Base-by-base conservation (phyloP, 805 yeast genomes). In the Myxozyma melibiosi region DNA sequence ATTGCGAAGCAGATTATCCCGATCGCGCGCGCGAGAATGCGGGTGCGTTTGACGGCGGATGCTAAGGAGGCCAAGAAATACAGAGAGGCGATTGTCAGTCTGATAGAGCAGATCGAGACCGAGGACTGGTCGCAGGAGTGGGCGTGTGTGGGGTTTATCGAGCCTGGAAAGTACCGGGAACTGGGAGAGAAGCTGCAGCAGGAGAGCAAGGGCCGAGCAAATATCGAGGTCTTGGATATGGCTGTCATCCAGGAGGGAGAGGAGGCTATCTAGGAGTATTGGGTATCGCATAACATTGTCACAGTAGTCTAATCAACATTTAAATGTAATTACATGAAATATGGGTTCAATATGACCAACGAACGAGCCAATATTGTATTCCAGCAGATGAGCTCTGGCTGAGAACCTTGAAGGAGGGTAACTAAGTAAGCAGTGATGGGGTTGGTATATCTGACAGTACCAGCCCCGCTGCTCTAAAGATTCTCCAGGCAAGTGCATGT, bases 21-120 rank as follows among this genome's bases (percentile, higher is more conserved):
- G 8, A 91, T 94, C 55, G 96, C 90, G 0, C 79, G 99, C 64
- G 98, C 98, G 0, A 85, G 86, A 66, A 94, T 94, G 99, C 84
- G 89, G 72, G 80, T 94, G 38, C 83, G 84, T 63, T 74, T 90
- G n/a, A 71, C 79, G 0, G 67, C 65, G 16, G 76, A 78, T 24
- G 75, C 79, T 7, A 80, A 85, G 61, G 83, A 80, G 3, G 80
- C 81, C 14, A 77, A 78, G 47, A 72, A 72, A 45, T 68, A 77
- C 44, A 68, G 71, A 7, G 82, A 78, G 22, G 73, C 73, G 41
- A 59, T 83, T 14, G 75, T 73, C 43, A 72, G 72, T 1, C 62
- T 80, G 39, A 68, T 81, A 28, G 80, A 74, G 5, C 71, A 74
- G 8, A 68, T 77, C 18, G 81, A 78, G 42, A 72, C 70, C 9